phyloP scores from a whole-genome alignment of 139 green algal species.

The Chlorella ohadii region DNA sequence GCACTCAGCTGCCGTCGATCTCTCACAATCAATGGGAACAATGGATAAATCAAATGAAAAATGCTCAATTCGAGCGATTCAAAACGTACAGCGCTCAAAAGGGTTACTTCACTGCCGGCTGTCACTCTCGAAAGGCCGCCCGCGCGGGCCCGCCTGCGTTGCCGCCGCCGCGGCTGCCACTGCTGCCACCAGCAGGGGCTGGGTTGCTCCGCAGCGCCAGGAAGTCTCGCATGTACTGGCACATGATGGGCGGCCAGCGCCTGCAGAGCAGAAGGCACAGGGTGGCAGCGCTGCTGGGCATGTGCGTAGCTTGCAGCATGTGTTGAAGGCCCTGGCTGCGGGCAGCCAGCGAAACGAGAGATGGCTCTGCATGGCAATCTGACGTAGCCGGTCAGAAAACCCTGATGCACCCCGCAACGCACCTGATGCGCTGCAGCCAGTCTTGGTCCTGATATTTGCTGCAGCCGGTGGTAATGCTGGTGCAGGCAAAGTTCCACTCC shows the following conservation, averaged over 20 bases:
- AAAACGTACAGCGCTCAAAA: too few relatives aligned
- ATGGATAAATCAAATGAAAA: background rate
- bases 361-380: too few relatives aligned
- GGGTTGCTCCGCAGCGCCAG: constrained; percentile 39
- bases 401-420: too few relatives aligned
- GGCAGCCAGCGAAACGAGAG: too few relatives aligned
- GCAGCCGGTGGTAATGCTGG: constrained; percentile 78
- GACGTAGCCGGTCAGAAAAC: too few relatives aligned
- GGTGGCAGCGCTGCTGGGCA: too few relatives aligned
- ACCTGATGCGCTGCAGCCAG: constrained; percentile 73
- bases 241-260: constrained; percentile 76
- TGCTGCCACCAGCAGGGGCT: background rate
- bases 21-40: too few relatives aligned
- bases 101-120: too few relatives aligned
- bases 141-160: background rate
- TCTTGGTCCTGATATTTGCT: constrained; percentile 78
- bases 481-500: constrained; percentile 83
- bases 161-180: too few relatives aligned
- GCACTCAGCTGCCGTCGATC: too few relatives aligned
- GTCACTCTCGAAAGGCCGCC: background rate
- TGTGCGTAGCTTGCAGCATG: too few relatives aligned
- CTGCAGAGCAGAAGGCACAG: background rate
- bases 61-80: background rate
- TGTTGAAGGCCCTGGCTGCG: too few relatives aligned
- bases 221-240: constrained; percentile 58